Conservation (phyloP, 2,329 filamentous ascomycete genomes). For the Talaromyces islandicus region DNA sequence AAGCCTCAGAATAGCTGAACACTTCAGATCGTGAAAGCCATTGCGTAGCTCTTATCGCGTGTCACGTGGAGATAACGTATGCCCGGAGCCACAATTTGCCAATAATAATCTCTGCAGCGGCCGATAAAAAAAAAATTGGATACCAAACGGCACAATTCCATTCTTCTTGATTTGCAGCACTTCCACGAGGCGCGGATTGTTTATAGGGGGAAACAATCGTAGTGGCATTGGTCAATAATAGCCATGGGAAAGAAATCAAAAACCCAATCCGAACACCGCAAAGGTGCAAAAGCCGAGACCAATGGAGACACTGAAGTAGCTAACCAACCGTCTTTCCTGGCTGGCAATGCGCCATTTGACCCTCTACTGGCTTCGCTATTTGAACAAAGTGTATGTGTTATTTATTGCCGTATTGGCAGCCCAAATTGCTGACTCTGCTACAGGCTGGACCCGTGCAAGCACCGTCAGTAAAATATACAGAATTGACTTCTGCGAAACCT, state of each 20-base stretch:
- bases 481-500: constrained; percentile 10
- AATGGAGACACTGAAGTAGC: constrained; percentile 15
- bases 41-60: constrained; percentile 5
- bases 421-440: neutral
- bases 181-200: neutral
- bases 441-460: constrained; percentile 37
- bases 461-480: constrained; percentile 25
- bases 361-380: constrained; percentile 66
- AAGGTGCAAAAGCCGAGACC: constrained; percentile 15
- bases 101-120: constrained; percentile 1
- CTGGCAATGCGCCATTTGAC: constrained; percentile 61
- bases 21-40: neutral
- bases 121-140: constrained; percentile 10
- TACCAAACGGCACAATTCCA: neutral
- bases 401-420: neutral
- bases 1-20: neutral
- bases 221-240: neutral
- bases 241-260: constrained; percentile 10
- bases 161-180: neutral
- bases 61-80: constrained; percentile 13
- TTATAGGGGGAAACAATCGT: neutral
- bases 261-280: constrained; percentile 22
- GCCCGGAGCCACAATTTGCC: constrained; percentile 10
- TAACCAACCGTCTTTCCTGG: constrained; percentile 36
- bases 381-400: constrained; percentile 59